Evolutionary conservation across 169 alveolate species (phyloP).

Genomic region (Eimeria acervulina): DNA sequence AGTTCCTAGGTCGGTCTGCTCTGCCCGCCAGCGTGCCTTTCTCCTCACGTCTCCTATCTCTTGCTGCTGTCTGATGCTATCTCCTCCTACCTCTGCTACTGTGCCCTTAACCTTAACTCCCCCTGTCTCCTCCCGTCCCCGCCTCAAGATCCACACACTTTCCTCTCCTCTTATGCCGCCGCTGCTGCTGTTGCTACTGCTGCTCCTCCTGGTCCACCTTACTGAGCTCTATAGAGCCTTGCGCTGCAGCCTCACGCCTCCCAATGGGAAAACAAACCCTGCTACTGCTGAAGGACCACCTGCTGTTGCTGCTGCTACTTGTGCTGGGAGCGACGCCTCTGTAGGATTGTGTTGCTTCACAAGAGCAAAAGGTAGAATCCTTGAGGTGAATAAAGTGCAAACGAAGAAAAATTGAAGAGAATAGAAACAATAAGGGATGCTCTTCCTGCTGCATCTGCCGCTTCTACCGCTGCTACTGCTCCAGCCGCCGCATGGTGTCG

Average conservation of each 20-base stretch:
- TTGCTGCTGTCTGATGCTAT: too few relatives aligned
- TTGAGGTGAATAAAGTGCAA: not conserved
- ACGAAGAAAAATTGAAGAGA: not conserved
- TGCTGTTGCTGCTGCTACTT: conserved; percentile 16
- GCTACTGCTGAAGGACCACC: not conserved
- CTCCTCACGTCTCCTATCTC: too few relatives aligned
- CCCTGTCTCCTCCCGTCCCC: too few relatives aligned
- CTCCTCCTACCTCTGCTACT: too few relatives aligned
- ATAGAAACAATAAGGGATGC: not conserved
- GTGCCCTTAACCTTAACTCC: too few relatives aligned
- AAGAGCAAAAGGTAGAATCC: not conserved
- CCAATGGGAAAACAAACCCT: too few relatives aligned
- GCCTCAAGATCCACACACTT: not conserved
- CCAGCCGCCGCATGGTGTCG: conserved; percentile 3
- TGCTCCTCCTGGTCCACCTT: not conserved
- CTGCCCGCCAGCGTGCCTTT: too few relatives aligned
- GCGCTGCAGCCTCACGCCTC: too few relatives aligned
- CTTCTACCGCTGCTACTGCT: not conserved
- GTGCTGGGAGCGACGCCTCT: not conserved
- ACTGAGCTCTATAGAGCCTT: not conserved
- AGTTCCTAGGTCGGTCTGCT: too few relatives aligned
- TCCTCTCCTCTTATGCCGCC: not conserved
- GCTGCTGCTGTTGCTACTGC: conserved; percentile 29
- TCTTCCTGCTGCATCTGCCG: too few relatives aligned
- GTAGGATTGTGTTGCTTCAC: not conserved